Percentiles rank a stretch among this genome's conserved stretches.
These are phyloP conservation scores for Hymenoscyphus infarciens DNA, from an alignment of 2,329 filamentous ascomycete genomes.

Conservation along the genomic window DNA sequence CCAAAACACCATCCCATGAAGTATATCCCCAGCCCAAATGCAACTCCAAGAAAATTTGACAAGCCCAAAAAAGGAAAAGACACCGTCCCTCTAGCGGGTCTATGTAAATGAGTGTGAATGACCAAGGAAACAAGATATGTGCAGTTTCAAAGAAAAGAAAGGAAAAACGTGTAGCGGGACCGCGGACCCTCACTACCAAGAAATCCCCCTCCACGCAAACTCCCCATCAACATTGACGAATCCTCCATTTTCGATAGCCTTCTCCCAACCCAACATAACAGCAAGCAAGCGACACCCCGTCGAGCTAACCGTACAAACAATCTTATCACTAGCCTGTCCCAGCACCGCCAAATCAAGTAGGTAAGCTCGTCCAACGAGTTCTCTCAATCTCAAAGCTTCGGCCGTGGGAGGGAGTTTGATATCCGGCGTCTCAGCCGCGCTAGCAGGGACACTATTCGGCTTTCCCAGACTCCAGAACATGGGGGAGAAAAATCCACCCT, in stretches of 20 bases:
- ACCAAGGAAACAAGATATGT: not conserved
- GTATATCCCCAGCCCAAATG: not conserved
- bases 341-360: conserved; percentile 76
- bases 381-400: conserved; percentile 61
- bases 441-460: conserved; percentile 36
- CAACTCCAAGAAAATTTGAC: not conserved
- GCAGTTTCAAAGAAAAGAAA: not conserved
- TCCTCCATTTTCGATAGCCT: conserved; percentile 52
- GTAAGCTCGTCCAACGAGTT: conserved; percentile 76
- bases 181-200: conserved; percentile 24
- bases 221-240: conserved; percentile 81
- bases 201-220: conserved; percentile 54
- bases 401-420: conserved; percentile 38
- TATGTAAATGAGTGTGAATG: not conserved
- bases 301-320: conserved; percentile 74
- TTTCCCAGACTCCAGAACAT: conserved; percentile 75
- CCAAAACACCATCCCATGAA: conserved; percentile 1
- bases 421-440: conserved; percentile 34
- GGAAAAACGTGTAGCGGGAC: not conserved
- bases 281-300: conserved; percentile 70
- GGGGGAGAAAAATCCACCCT: conserved; percentile 78
- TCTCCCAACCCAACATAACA: conserved; percentile 86
- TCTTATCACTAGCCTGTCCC: conserved; percentile 60
- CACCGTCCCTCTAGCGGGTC: not conserved
- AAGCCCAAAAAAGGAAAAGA: not conserved